A percentile compares a stretch with the other conserved stretches of the same genome.
Evolutionary conservation across 345 rosid genomes (phyloP).

Genomic region (Eutrema japonicum): DNA sequence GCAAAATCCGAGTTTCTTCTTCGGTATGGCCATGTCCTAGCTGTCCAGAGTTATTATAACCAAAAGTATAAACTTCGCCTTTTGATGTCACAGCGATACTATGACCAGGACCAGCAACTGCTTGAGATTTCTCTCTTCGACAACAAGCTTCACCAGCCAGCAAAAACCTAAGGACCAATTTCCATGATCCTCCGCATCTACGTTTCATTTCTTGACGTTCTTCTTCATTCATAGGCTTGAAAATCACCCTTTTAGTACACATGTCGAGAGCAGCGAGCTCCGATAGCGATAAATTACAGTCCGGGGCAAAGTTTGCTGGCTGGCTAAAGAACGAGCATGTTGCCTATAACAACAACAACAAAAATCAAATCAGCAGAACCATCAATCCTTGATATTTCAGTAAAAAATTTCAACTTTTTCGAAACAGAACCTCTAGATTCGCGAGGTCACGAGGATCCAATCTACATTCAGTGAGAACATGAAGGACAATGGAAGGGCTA

Average conservation of each 20-base stretch:
- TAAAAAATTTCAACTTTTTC: slow-evolving; percentile 13
- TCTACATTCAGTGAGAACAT: slow-evolving; percentile 83
- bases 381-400: slow-evolving; percentile 48
- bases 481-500: slow-evolving; percentile 88
- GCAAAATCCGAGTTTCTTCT: slow-evolving; percentile 83
- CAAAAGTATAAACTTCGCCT: slow-evolving; percentile 80
- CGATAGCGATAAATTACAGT: slow-evolving; percentile 67
- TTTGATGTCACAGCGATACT: slow-evolving; percentile 84
- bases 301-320: slow-evolving; percentile 92
- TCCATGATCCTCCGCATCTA: slow-evolving; percentile 96
- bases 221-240: slow-evolving; percentile 79
- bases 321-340: slow-evolving; percentile 95
- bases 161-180: slow-evolving; percentile 84
- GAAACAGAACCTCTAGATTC: slow-evolving; percentile 73
- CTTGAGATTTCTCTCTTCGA: slow-evolving; percentile 95
- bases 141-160: slow-evolving; percentile 94
- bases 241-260: slow-evolving; percentile 87
- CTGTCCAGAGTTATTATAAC: slow-evolving; percentile 90
- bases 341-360: slow-evolving; percentile 61
- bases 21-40: slow-evolving; percentile 81
- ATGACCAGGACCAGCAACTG: slow-evolving; percentile 96
- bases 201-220: slow-evolving; percentile 74
- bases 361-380: slow-evolving; percentile 45
- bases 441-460: slow-evolving; percentile 96
- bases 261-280: slow-evolving; percentile 98